These are phyloP conservation scores for Capsicum baccatum DNA, from an alignment of 257 asterid species.

Conservation along the genomic window DNA sequence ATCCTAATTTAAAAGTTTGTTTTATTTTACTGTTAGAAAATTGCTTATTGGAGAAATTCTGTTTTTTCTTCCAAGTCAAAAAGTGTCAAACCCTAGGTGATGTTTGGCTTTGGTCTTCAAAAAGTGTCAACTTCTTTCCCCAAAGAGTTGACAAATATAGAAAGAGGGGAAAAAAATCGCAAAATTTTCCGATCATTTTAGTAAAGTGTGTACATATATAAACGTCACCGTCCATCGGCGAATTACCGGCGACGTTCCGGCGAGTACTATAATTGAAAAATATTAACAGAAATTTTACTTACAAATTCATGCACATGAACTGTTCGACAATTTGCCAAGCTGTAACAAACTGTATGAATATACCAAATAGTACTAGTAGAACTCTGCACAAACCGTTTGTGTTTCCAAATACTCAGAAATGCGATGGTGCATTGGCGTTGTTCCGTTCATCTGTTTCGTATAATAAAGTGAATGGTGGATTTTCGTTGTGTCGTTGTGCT, in stretches of 20 bases:
- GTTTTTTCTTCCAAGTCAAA: background rate
- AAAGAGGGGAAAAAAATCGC: background rate
- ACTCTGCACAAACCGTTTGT: background rate
- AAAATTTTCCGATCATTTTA: background rate
- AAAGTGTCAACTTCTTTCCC: background rate
- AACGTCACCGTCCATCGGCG: background rate
- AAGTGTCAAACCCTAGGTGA: constrained; percentile 16
- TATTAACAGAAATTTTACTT: background rate
- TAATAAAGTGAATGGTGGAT: background rate
- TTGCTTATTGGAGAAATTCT: too few species aligned
- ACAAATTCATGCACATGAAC: constrained; percentile 6
- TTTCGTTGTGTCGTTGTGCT: constrained; percentile 35
- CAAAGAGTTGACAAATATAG: background rate
- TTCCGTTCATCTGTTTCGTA: constrained; percentile 11
- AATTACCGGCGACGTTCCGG: background rate
- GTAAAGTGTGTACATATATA: background rate
- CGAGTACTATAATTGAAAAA: background rate
- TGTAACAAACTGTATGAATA: constrained; percentile 1
- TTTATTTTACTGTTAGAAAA: too few species aligned
- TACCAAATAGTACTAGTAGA: constrained; percentile 16
- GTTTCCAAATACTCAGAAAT: background rate
- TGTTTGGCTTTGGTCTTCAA: background rate
- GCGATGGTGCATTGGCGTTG: constrained; percentile 12
- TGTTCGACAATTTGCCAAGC: constrained; percentile 29
- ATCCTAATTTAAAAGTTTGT: too few species aligned